Conservation (phyloP, 1,284 basidiomycete species). For the Puccinia horiana region DNA sequence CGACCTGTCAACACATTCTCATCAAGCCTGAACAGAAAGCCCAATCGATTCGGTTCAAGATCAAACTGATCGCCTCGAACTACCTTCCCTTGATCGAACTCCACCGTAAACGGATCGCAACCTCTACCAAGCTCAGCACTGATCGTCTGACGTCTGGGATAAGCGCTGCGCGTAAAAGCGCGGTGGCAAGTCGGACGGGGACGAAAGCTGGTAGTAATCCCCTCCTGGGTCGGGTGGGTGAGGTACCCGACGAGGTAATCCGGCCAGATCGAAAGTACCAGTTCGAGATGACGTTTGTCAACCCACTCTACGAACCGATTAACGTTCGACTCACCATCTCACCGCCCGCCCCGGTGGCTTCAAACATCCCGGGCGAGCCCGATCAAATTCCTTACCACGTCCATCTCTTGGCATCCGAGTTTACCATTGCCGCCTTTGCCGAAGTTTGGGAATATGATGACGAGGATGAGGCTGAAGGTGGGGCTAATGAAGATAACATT, state of each 20-base stretch:
- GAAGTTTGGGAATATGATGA: slow-evolving; percentile 93
- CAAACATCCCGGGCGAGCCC: slow-evolving; percentile 23
- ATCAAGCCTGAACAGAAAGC: slow-evolving; percentile 98
- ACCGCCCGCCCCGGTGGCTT: slow-evolving; percentile 61
- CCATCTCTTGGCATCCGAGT: slow-evolving; percentile 71
- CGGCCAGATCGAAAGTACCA: slow-evolving; percentile 75
- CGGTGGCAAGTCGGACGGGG: slow-evolving; percentile 49
- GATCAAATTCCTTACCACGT: slow-evolving; percentile 68
- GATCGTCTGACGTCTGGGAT: slow-evolving; percentile 58
- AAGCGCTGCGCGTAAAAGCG: slow-evolving; percentile 45
- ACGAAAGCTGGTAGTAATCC: slow-evolving; percentile 61
- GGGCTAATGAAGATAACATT: slow-evolving; percentile 69
- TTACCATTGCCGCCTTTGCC: slow-evolving; percentile 80
- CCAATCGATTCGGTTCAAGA: slow-evolving; percentile 88
- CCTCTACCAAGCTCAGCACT: slow-evolving; percentile 57
- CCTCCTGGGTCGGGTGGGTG: slow-evolving; percentile 29
- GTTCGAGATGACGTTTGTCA: slow-evolving; percentile 84
- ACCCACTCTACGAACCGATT: slow-evolving; percentile 90
- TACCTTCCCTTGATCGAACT: slow-evolving; percentile 83
- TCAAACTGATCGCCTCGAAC: slow-evolving; percentile 90
- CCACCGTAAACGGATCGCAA: background rate
- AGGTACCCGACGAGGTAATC: slow-evolving; percentile 61
- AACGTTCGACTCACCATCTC: slow-evolving; percentile 77
- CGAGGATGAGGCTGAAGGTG: slow-evolving; percentile 64
- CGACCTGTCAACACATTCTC: slow-evolving; percentile 88